These are phyloP conservation scores for Nitzschia sp. DNA, from an alignment of 108 stramenopile species.

Conservation along the genomic window DNA sequence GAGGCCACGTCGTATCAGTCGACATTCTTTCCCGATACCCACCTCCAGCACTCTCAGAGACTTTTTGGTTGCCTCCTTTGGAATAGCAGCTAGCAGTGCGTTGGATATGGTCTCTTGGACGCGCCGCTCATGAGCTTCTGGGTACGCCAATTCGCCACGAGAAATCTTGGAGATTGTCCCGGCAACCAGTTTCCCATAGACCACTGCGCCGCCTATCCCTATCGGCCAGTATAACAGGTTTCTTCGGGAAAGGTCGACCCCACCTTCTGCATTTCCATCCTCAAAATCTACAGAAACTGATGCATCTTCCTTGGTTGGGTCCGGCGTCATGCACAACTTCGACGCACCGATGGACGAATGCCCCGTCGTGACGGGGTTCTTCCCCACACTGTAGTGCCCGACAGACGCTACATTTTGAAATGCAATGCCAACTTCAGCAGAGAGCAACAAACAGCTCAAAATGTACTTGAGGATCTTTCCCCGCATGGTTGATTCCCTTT, in stretches of 20 bases:
- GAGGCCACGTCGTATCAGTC: slow-evolving; percentile 41
- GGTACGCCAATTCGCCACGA: slow-evolving; percentile 37
- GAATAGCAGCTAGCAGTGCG: slow-evolving; percentile 15
- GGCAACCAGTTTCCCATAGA: slow-evolving; percentile 36
- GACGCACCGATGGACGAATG: no score
- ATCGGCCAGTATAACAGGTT: slow-evolving; percentile 14
- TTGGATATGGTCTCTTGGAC: slow-evolving; percentile 30
- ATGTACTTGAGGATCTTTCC: no score
- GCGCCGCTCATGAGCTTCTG: slow-evolving; percentile 44
- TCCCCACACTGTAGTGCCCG: no score
- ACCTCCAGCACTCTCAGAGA: slow-evolving; percentile 59
- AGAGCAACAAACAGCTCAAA: no score
- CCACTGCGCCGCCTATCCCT: slow-evolving; percentile 32
- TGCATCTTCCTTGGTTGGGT: no score
- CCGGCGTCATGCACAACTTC: no score
- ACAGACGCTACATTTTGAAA: no score
- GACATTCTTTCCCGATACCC: slow-evolving; percentile 48
- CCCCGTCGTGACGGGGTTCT: no score
- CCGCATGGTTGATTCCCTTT: no score
- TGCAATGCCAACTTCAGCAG: no score
- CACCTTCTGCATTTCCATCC: slow-evolving; percentile 1
- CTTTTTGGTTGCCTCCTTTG: background rate
- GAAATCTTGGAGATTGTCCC: slow-evolving; percentile 19
- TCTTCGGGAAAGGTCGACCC: slow-evolving; percentile 15
- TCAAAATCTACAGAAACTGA: no score